Evolutionary conservation across 345 rosid genomes (phyloP), one percentile per base, ranked within the genome.

Genomic region (Conringia planisiliqua): DNA sequence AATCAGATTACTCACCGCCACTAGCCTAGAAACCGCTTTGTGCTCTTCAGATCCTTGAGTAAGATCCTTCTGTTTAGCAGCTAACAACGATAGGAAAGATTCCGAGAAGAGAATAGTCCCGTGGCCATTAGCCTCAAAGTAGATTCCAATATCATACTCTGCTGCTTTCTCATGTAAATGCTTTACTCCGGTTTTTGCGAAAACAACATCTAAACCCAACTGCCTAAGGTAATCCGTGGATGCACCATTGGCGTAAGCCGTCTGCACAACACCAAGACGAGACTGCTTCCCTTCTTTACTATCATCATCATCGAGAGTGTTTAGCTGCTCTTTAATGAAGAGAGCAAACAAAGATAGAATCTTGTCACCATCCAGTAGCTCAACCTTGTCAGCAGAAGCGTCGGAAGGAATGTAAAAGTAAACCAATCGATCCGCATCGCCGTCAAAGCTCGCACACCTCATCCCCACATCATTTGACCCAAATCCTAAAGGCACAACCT

Each of bases 241-340:
- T 14, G 99, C 99, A 48, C 97, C 97, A 75, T 95, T 95, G 1
- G 97, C 99, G 22, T 95, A 95, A 75, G 99, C 97, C 66, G 99
- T 95, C 80, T 92, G 99, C 62, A 95, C 87, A 63, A 86, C 83
- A 61, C 96, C 97, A 58, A 95, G 79, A 55, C 85, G 77, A 77
- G 93, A 79, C 47, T 73, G 81, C 66, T 68, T 67, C 69, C 76
- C 65, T 67, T 42, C 81, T 26, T 75, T 77, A 58, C 72, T 74
- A 58, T 66, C 84, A 40, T 33, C 73, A 50, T 47, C 73, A 58
- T 33, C 57, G 17, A 95, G 81, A 77, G 70, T 42, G 48, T 79
- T 81, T 61, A 92, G 82, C 27, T 95, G 97, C 79, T 90, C 90
- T 82, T 87, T 86, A 67, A 92, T 62, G 77, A 90, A 95, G 16